Evolutionary conservation across 441 rosid genomes (phyloP).

Genomic region (Croton laevigatus): DNA sequence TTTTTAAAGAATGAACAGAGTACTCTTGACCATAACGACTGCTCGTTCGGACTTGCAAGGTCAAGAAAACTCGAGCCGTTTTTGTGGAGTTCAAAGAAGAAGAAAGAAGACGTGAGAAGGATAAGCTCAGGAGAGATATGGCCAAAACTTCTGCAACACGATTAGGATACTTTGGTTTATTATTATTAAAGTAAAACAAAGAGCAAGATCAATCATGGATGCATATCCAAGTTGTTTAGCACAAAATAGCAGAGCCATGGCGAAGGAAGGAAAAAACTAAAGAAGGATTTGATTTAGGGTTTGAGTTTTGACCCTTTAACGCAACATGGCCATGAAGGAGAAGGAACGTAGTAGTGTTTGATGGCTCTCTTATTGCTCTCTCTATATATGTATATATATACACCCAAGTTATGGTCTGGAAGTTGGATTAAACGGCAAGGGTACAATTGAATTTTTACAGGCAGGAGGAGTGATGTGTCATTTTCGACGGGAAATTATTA

Average conservation of each 20-base stretch:
- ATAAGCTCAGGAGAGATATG: slow-evolving; percentile 72
- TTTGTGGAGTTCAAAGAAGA: slow-evolving; percentile 3
- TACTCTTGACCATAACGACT: accelerated
- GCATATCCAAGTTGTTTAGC: background rate
- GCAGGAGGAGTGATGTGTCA: slow-evolving; percentile 29
- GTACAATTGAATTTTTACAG: slow-evolving; percentile 23
- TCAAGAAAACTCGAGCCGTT: slow-evolving; percentile 52
- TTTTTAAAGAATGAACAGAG: background rate
- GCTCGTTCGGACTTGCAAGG: slow-evolving; percentile 57
- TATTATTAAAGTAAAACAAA: background rate
- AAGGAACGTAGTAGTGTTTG: background rate
- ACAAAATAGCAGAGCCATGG: slow-evolving; percentile 7
- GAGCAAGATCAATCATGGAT: slow-evolving; percentile 11
- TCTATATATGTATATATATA: too few relatives aligned
- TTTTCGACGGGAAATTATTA: slow-evolving; percentile 15
- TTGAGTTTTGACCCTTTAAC: background rate
- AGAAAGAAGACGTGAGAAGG: slow-evolving; percentile 20
- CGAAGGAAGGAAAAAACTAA: slow-evolving; percentile 4
- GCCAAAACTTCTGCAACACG: slow-evolving; percentile 25
- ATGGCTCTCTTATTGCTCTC: background rate
- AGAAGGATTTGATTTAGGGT: background rate
- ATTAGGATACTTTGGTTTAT: too few relatives aligned
- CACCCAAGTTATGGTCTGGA: slow-evolving; percentile 20
- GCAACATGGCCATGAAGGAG: slow-evolving; percentile 14
- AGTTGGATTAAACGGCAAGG: slow-evolving; percentile 19